Conservation (phyloP, 352 stramenopile species). For the Phytophthora brassicae region DNA sequence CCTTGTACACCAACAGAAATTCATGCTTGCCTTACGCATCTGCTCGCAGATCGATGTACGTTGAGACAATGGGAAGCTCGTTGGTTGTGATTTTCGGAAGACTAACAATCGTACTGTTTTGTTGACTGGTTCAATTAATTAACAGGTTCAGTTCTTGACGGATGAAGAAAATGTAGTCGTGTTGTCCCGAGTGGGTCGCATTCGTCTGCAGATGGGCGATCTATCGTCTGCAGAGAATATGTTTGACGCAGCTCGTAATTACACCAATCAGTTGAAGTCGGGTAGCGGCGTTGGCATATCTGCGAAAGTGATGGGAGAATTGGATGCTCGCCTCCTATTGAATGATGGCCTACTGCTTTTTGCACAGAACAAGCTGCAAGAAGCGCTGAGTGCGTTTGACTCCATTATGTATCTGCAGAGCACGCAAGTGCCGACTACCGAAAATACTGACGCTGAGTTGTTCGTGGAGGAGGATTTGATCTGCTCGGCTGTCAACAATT, state of each 20-base stretch:
- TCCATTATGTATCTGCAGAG: conserved; percentile 55
- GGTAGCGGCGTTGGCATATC: not conserved
- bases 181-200: conserved; percentile 65
- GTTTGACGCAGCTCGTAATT: conserved; percentile 46
- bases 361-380: conserved; percentile 79
- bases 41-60: conserved; percentile 67
- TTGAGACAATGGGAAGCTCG: not conserved
- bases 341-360: conserved; percentile 80
- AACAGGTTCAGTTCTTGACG: conserved; percentile 41
- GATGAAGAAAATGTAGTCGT: conserved; percentile 48
- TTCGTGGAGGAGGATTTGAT: conserved; percentile 72
- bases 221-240: conserved; percentile 54
- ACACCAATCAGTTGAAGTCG: conserved; percentile 29
- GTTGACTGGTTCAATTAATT: not conserved
- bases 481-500: conserved; percentile 79
- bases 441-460: conserved; percentile 36
- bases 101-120: conserved; percentile 5
- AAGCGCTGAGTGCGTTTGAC: conserved; percentile 74
- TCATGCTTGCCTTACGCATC: conserved; percentile 61
- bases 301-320: conserved; percentile 27
- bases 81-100: not conserved
- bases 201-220: conserved; percentile 79
- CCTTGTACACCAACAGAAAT: conserved; percentile 72
- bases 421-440: conserved; percentile 11
- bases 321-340: conserved; percentile 58